Base-by-base conservation (phyloP, 305 asterid genomes). In the Lippia alba region DNA sequence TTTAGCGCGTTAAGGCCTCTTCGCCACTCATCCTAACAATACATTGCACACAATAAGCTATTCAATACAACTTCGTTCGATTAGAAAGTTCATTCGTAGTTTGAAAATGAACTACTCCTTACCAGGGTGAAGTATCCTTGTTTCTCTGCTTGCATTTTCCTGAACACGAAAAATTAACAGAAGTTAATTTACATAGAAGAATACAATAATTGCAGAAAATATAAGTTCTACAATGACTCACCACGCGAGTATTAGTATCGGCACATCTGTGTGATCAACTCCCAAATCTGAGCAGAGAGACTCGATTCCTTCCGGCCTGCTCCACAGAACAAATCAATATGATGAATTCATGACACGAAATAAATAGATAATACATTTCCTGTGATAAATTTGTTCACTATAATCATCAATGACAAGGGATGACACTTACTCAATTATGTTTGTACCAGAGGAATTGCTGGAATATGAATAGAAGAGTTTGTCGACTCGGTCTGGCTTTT, bases 241-340 rank as follows among this genome's bases (percentile, higher is more conserved):
- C 99, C 99, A 94, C 56, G 99, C 99, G 59, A 94, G 96, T 92
- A 94, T 85, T 74, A 94, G 79, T 79, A 94, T 81, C 79, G 92
- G 90, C 55, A 90, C 96, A 77, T 94, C 90, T 0, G 96, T 92
- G 74, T 92, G 97, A 67, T 90, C 94, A 66, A 94, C 91, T 84
- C 82, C 96, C 88, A 92, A 74, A 81, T 88, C 97, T 12, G 92
- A 83, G 83, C 99, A 94, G 54, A 94, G 84, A 66, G 86, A 61
- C 80, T 92, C 99, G 41, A 94, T 86, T 76, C 99, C 94, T 81
- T 92, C 99, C 14, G 99, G 98, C 32, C 99, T 94, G 85, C 63
- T 68, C 81, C 74, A 14, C 49, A 36, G 77, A 48, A 78, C 53
- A 50, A 36, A 2, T 51, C 12, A n/a, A 58, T 6, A 12, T 56